Evolutionary conservation across 2,329 filamentous ascomycete species (phyloP), one percentile per base, ranked within the genome.

Genomic region (Ascochyta fabae): DNA sequence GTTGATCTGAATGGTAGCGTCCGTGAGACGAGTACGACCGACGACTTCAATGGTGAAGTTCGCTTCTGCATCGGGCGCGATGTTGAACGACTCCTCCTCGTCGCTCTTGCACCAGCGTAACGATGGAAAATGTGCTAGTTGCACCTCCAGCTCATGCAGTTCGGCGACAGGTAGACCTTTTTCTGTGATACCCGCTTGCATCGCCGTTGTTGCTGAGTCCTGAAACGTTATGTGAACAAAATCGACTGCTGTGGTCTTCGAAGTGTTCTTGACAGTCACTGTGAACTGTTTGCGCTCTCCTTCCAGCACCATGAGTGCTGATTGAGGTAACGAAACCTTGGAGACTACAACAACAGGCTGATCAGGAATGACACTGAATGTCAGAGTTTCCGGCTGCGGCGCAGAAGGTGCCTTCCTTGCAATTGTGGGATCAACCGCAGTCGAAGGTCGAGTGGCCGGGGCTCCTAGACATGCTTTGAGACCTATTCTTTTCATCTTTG

Each of bases 241-340:
- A 69, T 96, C 91, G 1, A 91, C 91, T 1, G 91, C 81, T 1
- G 89, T 92, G 0, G 81, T 73, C 19, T 57, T 64, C 0, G 92
- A 95, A 8, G 86, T 80, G 62, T 99, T 99, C 62, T 89, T 85
- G 13, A 98, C 78, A 0, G 89, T 93, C 15, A 97, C 83, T 0
- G 85, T 88, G 69, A 98, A 96, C 0, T 81, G 80, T 64, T 87
- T 88, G 22, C 84, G 85, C 75, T 99, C 94, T 39, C 95, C 95
- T 77, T 98, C 94, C 6, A 99, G 81, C 10, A 99, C 84, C 92
- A 96, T 97, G 33, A 96, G 80, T 9, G 92, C 90, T 22, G 90
- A 91, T 68, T 97, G 93, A 0, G 89, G 86, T 1, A 97, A 81
- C 12, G 89, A 91, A 3, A 88, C 89, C 7, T 88, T 88, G 68